phyloP scores from a whole-genome alignment of 2,329 filamentous ascomycete species.

The Botryotinia globosa region DNA sequence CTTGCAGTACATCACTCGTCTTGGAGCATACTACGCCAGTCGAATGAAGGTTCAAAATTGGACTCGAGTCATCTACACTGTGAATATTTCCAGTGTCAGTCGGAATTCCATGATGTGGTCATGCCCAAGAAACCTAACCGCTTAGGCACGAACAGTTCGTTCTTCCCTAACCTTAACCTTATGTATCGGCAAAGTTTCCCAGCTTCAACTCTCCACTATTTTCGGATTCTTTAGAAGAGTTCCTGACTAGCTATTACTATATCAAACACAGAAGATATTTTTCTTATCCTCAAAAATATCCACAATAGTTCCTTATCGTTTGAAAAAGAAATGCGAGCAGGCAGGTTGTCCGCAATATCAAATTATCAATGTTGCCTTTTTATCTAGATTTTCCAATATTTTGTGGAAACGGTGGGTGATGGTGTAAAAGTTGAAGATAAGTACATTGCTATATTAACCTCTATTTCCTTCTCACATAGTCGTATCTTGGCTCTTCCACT shows the following conservation, averaged over 20 bases:
- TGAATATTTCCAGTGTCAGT: not conserved
- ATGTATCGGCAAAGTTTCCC: conserved; percentile 18
- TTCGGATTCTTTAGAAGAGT: not conserved
- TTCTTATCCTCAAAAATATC: not conserved
- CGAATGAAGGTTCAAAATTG: not conserved
- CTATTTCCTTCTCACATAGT: not conserved
- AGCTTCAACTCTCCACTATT: not conserved
- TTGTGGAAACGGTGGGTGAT: not conserved
- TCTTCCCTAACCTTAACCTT: too few relatives aligned
- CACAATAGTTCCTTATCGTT: conserved; percentile 1
- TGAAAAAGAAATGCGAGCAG: not conserved
- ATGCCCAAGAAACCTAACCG: not conserved
- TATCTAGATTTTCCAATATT: conserved; percentile 4
- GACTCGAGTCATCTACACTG: too few relatives aligned
- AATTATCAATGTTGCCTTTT: not conserved
- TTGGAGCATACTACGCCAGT: not conserved
- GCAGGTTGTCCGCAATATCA: conserved; percentile 4
- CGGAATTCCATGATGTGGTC: not conserved
- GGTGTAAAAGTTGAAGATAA: not conserved
- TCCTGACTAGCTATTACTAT: not conserved
- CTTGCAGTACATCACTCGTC: not conserved
- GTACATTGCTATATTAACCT: not conserved
- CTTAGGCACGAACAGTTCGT: not conserved
- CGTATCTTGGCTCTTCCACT: not conserved
- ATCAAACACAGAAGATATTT: not conserved